Evolutionary conservation across 257 asterid genomes (phyloP).

Genomic region (Fraxinus pennsylvanica): DNA sequence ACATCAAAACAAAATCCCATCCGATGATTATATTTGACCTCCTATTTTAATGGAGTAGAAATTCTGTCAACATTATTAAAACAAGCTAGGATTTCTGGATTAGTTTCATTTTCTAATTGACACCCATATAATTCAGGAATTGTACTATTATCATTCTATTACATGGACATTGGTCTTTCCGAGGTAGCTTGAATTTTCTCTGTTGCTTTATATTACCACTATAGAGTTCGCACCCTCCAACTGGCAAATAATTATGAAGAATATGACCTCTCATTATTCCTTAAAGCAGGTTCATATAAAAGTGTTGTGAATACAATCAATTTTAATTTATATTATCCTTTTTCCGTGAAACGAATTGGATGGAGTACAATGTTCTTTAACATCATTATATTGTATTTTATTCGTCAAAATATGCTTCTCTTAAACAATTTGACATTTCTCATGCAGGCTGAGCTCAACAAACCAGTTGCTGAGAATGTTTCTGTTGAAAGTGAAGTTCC

Average conservation of each 20-base stretch:
- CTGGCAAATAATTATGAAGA: background rate
- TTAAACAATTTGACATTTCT: conserved; percentile 8
- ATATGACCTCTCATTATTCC: background rate
- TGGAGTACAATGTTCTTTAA: background rate
- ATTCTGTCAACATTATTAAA: background rate
- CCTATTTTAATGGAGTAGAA: background rate
- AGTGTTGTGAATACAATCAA: background rate
- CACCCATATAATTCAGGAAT: background rate
- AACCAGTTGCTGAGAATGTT: conserved; percentile 52
- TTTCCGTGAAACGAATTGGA: background rate
- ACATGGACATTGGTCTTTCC: background rate
- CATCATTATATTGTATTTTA: background rate
- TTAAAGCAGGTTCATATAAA: background rate
- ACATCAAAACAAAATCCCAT: background rate
- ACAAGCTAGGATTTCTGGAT: background rate
- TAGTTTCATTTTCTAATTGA: background rate
- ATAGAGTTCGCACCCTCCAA: background rate
- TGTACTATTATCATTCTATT: background rate
- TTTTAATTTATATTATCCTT: background rate
- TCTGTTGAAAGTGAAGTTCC: conserved; percentile 42
- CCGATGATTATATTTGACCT: background rate
- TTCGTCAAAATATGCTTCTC: conserved; percentile 9
- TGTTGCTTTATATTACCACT: background rate
- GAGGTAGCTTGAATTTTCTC: background rate
- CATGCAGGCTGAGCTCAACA: conserved; percentile 76